Evolutionary conservation across 257 asterid species (phyloP), one percentile per base, ranked within the genome.

Genomic region (Echium plantagineum): DNA sequence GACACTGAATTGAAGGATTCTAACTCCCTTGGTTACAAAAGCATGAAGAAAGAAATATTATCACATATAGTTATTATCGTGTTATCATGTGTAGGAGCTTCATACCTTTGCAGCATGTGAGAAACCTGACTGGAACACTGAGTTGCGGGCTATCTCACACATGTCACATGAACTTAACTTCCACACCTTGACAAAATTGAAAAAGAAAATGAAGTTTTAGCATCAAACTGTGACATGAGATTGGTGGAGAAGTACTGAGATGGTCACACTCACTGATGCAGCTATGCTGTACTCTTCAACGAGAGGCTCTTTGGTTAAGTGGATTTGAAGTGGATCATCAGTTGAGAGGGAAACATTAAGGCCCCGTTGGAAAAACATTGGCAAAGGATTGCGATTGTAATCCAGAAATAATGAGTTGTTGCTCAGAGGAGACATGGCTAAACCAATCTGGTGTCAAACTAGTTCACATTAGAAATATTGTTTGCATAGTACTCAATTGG

Each of bases 271-370:
- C 71, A 93, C 99, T 6, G 97, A 89, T 69, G 99, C 97, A 59
- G 99, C 99, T 68, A 93, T 89, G 75, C 99, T 93, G 76, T 93
- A 93, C 73, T 93, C 99, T 76, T 93, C 99, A 55, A 93, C 99
- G 42, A 93, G 83, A 60, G 99, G 96, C 76, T 93, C 97, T 81
- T 93, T 93, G 17, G 99, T 93, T 67, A 93, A 80, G 84, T 93
- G 99, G 64, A 93, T 93, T 77, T 93, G 99, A 58, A 93, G 72
- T 32, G 99, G 99, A 75, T 93, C 98, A 58, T 91, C 98, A 59
- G 98, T 91, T 18, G 98, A 91, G 56, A 91, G 94, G 35, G 96
- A 91, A 52, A 91, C 98, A 58, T 88, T 88, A 63, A 91, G 98
- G 59, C 98, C 98, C 48, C 98, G 89, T 35, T 82, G 72, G 83